Percentiles rank a stretch among this genome's conserved stretches.
These are phyloP conservation scores for Wickerhamiella spandovensis DNA, from an alignment of 805 yeast genomes.

Conservation along the genomic window DNA sequence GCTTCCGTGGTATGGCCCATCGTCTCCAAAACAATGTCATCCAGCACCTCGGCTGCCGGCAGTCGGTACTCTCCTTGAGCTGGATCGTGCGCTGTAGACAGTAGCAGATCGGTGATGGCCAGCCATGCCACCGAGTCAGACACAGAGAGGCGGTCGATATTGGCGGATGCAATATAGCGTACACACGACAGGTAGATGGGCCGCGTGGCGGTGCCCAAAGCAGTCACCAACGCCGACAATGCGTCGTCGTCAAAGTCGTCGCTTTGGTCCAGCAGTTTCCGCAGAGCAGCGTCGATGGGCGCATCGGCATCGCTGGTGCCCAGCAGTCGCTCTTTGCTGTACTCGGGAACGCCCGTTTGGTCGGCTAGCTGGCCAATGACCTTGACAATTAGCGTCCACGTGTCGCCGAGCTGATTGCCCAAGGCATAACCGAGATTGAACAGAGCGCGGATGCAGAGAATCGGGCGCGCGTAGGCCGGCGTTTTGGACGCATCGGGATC, in stretches of 20 bases:
- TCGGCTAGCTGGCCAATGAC: slow-evolving; percentile 9
- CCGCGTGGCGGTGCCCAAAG: slow-evolving; percentile 22
- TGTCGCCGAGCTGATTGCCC: slow-evolving; percentile 54
- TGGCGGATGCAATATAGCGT: slow-evolving; percentile 37
- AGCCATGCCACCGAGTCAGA: slow-evolving; percentile 33
- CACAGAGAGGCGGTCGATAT: slow-evolving; percentile 35
- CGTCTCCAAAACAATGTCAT: slow-evolving; percentile 29
- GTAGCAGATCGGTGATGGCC: slow-evolving; percentile 33
- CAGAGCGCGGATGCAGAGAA: slow-evolving; percentile 65
- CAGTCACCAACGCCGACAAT: slow-evolving; percentile 34
- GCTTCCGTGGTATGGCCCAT: slow-evolving; percentile 19
- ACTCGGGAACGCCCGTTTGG: not conserved
- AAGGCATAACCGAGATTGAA: slow-evolving; percentile 64
- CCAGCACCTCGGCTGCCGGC: slow-evolving; percentile 38
- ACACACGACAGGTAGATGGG: slow-evolving; percentile 27
- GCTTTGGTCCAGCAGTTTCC: slow-evolving; percentile 53
- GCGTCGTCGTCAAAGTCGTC: slow-evolving; percentile 39
- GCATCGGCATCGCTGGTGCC: slow-evolving; percentile 15
- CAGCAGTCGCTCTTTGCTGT: not conserved
- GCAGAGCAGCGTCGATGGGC: slow-evolving; percentile 39
- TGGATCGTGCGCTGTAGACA: slow-evolving; percentile 24
- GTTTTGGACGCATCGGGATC: not conserved
- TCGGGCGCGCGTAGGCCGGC: slow-evolving; percentile 47
- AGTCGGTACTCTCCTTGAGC: slow-evolving; percentile 30
- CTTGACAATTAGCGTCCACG: slow-evolving; percentile 50